phyloP scores from a whole-genome alignment of 2,329 filamentous ascomycete species.

The Basipetospora chlamydospora region DNA sequence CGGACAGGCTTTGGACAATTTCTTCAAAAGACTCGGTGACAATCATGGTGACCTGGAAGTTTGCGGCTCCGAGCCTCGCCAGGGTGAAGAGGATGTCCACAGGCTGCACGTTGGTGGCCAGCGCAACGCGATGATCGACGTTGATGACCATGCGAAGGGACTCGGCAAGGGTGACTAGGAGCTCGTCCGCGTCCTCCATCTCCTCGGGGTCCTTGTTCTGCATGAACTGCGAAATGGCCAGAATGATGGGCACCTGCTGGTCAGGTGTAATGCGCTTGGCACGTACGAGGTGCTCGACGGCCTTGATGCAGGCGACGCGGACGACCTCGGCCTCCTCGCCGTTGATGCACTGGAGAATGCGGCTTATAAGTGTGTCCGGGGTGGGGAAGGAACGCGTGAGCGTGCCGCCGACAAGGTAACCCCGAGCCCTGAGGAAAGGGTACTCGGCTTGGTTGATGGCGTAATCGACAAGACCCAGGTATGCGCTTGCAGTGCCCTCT shows the following conservation, averaged over 20 bases:
- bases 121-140: conserved; percentile 60
- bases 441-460: conserved; percentile 56
- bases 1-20: conserved; percentile 55
- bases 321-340: conserved; percentile 74
- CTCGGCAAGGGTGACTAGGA: conserved; percentile 80
- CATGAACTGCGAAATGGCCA: conserved; percentile 59
- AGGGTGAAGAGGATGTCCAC: conserved; percentile 77
- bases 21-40: conserved; percentile 88
- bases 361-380: conserved; percentile 52
- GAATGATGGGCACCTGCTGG: conserved; percentile 45
- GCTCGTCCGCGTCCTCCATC: conserved; percentile 76
- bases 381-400: conserved; percentile 56
- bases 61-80: conserved; percentile 74
- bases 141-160: conserved; percentile 71
- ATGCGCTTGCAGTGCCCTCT: conserved; percentile 53
- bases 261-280: conserved; percentile 35
- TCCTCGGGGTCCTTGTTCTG: conserved; percentile 68
- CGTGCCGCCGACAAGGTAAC: conserved; percentile 72
- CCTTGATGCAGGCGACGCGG: conserved; percentile 80
- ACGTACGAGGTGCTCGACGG: conserved; percentile 54
- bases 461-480: conserved; percentile 67
- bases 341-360: conserved; percentile 60
- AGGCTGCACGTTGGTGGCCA: conserved; percentile 58
- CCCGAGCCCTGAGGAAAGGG: conserved; percentile 69
- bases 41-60: conserved; percentile 80